Evolutionary conservation across 2,329 filamentous ascomycete species (phyloP).

Genomic region (Didymella glomerata): DNA sequence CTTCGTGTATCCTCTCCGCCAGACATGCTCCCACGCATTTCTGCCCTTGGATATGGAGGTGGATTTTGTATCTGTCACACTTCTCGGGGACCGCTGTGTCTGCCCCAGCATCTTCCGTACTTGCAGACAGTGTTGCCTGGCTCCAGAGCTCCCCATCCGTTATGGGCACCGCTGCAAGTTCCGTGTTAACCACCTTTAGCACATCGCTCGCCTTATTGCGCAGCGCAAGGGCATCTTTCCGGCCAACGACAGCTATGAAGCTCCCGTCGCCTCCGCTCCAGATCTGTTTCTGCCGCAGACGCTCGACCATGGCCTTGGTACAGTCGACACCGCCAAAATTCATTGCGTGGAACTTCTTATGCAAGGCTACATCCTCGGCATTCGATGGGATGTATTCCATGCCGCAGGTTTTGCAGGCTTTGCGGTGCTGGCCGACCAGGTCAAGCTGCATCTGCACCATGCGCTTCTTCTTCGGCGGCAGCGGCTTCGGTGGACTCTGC

Average conservation of each 20-base stretch:
- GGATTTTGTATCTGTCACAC: constrained; percentile 65
- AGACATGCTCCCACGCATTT: constrained; percentile 71
- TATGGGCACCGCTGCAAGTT: constrained; percentile 69
- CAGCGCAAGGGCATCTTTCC: constrained; percentile 61
- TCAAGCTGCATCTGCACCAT: constrained; percentile 70
- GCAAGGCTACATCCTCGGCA: constrained; percentile 67
- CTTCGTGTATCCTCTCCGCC: constrained; percentile 67
- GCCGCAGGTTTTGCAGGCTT: constrained; percentile 67
- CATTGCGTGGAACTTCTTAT: constrained; percentile 70
- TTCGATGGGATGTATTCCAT: constrained; percentile 73
- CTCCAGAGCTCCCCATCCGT: constrained; percentile 66
- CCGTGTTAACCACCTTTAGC: constrained; percentile 68
- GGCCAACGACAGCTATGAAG: constrained; percentile 66
- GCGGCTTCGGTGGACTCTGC: constrained; percentile 36
- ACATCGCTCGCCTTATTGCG: constrained; percentile 63
- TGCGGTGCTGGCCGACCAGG: constrained; percentile 63
- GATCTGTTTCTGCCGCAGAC: constrained; percentile 60
- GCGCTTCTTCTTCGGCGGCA: constrained; percentile 42
- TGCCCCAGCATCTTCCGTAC: constrained; percentile 24
- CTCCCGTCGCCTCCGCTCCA: constrained; percentile 57
- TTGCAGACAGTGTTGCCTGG: constrained; percentile 43
- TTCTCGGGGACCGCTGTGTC: constrained; percentile 42
- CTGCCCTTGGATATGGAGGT: constrained; percentile 67
- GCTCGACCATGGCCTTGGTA: constrained; percentile 64
- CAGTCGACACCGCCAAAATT: constrained; percentile 69